A percentile compares a stretch with the other conserved stretches of the same genome.
Conservation (phyloP, 2,329 filamentous ascomycete species). For the Fusarium cyanostomum region DNA sequence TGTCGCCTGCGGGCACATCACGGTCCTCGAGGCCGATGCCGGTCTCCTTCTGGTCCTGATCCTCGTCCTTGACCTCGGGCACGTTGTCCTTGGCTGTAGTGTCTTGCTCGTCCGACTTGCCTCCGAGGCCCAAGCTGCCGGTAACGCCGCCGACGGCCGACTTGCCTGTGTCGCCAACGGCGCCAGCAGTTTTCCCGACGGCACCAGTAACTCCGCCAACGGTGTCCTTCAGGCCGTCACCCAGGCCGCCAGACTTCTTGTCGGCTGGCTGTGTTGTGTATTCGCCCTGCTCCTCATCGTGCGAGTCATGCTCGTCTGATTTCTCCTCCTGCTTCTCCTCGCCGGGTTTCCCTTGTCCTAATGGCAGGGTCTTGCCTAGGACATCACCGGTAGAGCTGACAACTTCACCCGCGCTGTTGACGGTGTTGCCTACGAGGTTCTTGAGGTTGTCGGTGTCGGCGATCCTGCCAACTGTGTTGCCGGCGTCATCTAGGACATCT, state of each 20-base stretch:
- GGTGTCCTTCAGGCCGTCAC: constrained; percentile 33
- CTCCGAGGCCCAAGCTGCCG: constrained; percentile 27
- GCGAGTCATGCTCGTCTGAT: constrained; percentile 16
- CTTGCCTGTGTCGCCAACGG: constrained; percentile 25
- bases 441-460: constrained; percentile 51
- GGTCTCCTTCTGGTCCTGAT: constrained; percentile 19
- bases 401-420: constrained; percentile 49
- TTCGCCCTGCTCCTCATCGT: constrained; percentile 48
- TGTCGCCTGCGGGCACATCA: constrained; percentile 20
- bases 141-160: constrained; percentile 30
- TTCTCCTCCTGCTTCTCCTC: constrained; percentile 46
- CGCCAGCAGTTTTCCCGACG: constrained; percentile 12
- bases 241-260: constrained; percentile 45
- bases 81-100: constrained; percentile 18
- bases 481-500: constrained; percentile 56
- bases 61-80: constrained; percentile 17
- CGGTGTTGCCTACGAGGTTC: constrained; percentile 54
- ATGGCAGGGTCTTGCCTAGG: constrained; percentile 51
- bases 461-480: constrained; percentile 55
- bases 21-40: constrained; percentile 31
- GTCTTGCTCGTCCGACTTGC: constrained; percentile 31
- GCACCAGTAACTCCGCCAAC: constrained; percentile 17
- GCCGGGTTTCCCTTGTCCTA: constrained; percentile 38
- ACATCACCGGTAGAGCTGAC: constrained; percentile 52
- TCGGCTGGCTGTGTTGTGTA: constrained; percentile 51